Evolutionary conservation across 1,139 yeast genomes (phyloP).

Genomic region (Blastobotrys aristatus): DNA sequence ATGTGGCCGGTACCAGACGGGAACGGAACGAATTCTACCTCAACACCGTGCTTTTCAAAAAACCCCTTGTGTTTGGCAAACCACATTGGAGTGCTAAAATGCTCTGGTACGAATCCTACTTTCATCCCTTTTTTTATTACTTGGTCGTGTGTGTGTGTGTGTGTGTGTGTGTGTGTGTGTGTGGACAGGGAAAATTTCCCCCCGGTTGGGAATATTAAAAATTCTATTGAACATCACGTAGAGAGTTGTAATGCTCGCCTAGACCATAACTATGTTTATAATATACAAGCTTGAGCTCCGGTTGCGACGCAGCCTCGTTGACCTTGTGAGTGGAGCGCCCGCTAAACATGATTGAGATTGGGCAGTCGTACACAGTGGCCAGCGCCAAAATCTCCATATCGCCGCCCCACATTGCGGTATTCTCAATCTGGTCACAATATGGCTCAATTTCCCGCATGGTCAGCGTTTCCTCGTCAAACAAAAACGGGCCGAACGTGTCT

Average conservation of each 20-base stretch:
- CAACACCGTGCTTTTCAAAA: conserved; percentile 43
- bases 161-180: too few relatives aligned
- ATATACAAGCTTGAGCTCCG: conserved; percentile 66
- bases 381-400: conserved; percentile 86
- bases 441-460: conserved; percentile 56
- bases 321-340: conserved; percentile 61
- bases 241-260: conserved; percentile 93
- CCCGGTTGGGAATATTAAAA: too few relatives aligned
- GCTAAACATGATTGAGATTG: conserved; percentile 70
- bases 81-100: conserved; percentile 79
- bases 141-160: too few relatives aligned
- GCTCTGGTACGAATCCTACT: conserved; percentile 89
- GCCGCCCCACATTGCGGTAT: conserved; percentile 93
- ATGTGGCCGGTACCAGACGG: conserved; percentile 88
- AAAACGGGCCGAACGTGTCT: conserved; percentile 72
- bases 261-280: conserved; percentile 82
- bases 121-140: conserved; percentile 25
- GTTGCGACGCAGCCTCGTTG: conserved; percentile 44
- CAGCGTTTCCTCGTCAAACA: conserved; percentile 72
- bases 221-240: conserved; percentile 47
- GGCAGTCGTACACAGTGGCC: conserved; percentile 59
- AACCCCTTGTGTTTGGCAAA: conserved; percentile 61
- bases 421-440: conserved; percentile 63
- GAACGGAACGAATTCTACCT: conserved; percentile 63
- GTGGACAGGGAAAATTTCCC: too few relatives aligned